Evolutionary conservation across 1,284 basidiomycete species (phyloP).

Genomic region (Kwoniella shivajii): DNA sequence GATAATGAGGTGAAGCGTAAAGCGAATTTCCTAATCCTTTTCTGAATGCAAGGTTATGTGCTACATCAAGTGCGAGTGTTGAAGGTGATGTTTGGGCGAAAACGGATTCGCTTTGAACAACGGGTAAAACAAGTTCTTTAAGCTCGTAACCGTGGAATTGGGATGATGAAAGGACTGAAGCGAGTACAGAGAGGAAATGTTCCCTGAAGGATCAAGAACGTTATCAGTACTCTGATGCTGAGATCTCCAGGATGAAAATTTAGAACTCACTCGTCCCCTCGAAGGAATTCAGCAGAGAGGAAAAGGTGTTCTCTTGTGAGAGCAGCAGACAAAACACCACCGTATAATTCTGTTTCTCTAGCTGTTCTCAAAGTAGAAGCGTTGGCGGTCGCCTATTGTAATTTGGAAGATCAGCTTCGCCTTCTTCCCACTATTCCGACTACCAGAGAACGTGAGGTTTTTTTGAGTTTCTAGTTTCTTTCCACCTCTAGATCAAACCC

Average conservation of each 20-base stretch:
- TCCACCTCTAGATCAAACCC: background rate
- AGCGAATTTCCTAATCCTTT: slow-evolving; percentile 84
- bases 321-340: slow-evolving; percentile 85
- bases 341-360: slow-evolving; percentile 91
- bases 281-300: slow-evolving; percentile 90
- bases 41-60: slow-evolving; percentile 87
- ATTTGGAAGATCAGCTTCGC: slow-evolving; percentile 6
- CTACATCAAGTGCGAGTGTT: slow-evolving; percentile 66
- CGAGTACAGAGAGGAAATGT: slow-evolving; percentile 83
- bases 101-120: slow-evolving; percentile 69
- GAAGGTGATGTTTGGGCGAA: slow-evolving; percentile 66
- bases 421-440: background rate
- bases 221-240: too few relatives aligned
- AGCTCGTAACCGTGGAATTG: slow-evolving; percentile 85
- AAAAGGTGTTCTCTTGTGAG: slow-evolving; percentile 88
- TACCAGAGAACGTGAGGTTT: background rate
- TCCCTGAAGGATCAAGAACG: slow-evolving; percentile 59
- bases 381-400: slow-evolving; percentile 68
- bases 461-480: background rate
- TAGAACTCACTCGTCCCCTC: slow-evolving; percentile 92
- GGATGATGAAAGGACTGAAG: slow-evolving; percentile 77
- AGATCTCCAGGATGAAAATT: background rate
- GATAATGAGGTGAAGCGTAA: slow-evolving; percentile 71
- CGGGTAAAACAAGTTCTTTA: slow-evolving; percentile 78
- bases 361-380: slow-evolving; percentile 88